Percentiles rank a stretch among this genome's conserved stretches.
Conservation (phyloP, 1,284 basidiomycete genomes). For the Ceratobasidium sp. region DNA sequence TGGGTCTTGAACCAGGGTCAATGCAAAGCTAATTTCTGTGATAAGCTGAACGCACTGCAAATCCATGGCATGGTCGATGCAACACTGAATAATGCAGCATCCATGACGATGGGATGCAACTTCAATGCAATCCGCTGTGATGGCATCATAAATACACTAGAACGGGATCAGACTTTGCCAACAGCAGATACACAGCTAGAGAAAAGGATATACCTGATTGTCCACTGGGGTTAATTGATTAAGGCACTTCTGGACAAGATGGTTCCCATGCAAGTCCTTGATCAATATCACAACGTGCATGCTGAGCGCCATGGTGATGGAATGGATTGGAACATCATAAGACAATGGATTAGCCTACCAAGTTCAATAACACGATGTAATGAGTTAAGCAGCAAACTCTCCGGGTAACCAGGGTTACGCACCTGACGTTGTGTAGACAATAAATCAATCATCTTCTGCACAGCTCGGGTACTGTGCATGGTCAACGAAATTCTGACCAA, state of each 20-base stretch:
- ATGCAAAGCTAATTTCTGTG: constrained; percentile 97
- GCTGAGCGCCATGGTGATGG: constrained; percentile 96
- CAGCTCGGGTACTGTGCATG: constrained; percentile 99
- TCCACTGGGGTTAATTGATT: constrained; percentile 98
- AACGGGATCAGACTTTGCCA: constrained; percentile 43
- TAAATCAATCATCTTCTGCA: constrained; percentile 99
- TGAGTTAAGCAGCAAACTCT: constrained; percentile 24
- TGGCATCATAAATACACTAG: constrained; percentile 99
- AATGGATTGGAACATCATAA: constrained; percentile 92
- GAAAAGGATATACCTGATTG: constrained; percentile 78
- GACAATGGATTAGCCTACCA: constrained; percentile 46
- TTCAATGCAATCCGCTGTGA: constrained; percentile 98
- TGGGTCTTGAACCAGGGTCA: constrained; percentile 98
- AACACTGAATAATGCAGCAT: constrained; percentile 98
- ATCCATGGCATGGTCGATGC: constrained; percentile 98
- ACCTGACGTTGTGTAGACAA: constrained; percentile 94
- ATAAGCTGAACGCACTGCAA: constrained; percentile 96
- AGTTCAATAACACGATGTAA: constrained; percentile 21
- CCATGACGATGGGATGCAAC: constrained; percentile 99
- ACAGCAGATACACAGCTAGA: constrained; percentile 28
- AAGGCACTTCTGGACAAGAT: constrained; percentile 99
- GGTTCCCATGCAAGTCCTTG: constrained; percentile 99
- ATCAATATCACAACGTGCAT: constrained; percentile 99
- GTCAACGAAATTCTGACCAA: constrained; percentile 98
- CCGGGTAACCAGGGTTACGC: constrained; percentile 60